Evolutionary conservation across 352 stramenopile species (phyloP).

Genomic region (Globisporangium splendens): DNA sequence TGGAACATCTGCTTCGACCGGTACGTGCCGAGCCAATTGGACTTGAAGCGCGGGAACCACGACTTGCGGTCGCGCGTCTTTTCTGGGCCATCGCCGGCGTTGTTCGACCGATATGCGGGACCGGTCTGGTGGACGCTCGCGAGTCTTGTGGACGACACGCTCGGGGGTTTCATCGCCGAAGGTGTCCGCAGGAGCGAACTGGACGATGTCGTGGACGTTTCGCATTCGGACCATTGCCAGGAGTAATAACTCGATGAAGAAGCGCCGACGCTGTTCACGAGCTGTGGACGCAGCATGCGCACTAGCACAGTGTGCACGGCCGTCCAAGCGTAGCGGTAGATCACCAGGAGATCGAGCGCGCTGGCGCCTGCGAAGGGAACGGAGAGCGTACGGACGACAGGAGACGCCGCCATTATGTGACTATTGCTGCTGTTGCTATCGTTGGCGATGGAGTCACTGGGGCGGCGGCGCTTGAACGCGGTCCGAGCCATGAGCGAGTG

Average conservation of each 20-base stretch:
- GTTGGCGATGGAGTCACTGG: neutral
- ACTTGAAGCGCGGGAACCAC: constrained; percentile 88
- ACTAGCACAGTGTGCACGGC: neutral
- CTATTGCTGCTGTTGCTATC: neutral
- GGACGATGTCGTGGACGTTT: too few relatives aligned
- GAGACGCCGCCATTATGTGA: neutral
- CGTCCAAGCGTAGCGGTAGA: neutral
- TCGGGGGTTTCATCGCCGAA: neutral
- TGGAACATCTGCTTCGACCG: constrained; percentile 85
- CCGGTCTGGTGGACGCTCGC: constrained; percentile 59
- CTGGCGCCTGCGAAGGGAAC: neutral
- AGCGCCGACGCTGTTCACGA: too few relatives aligned
- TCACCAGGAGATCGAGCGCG: neutral
- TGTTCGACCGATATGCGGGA: constrained; percentile 67
- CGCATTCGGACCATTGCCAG: too few relatives aligned
- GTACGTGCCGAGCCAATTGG: constrained; percentile 84
- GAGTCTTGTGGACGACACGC: neutral
- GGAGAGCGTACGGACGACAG: neutral
- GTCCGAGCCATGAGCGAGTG: constrained; percentile 6
- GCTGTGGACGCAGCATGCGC: neutral
- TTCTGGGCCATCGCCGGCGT: constrained; percentile 70
- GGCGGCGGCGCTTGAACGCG: constrained; percentile 10
- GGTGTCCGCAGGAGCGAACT: too few relatives aligned
- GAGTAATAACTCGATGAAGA: too few relatives aligned
- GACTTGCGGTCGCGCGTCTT: constrained; percentile 85